Evolutionary conservation across 108 stramenopile species (phyloP).

Genomic region (Skeletonema potamos): DNA sequence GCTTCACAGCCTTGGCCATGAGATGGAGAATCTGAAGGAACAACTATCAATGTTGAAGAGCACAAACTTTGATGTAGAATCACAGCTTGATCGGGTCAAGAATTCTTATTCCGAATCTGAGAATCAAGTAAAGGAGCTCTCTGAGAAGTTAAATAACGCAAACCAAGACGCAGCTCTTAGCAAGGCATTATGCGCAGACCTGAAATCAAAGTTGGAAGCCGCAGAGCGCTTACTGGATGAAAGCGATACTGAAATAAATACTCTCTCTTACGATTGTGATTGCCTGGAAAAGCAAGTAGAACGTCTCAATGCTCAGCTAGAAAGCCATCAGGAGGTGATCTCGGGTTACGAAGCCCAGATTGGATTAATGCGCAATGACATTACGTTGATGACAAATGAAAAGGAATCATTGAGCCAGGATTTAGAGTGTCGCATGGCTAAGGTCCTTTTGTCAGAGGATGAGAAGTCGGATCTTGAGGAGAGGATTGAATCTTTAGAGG

Average conservation of each 20-base stretch:
- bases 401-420: background rate
- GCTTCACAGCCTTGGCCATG: background rate
- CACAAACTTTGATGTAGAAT: background rate
- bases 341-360: background rate
- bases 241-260: conserved; percentile 24
- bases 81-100: background rate
- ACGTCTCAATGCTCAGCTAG: conserved; percentile 4
- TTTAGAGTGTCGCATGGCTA: background rate
- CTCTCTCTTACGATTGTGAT: conserved; percentile 14
- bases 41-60: background rate
- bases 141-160: background rate
- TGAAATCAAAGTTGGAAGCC: conserved; percentile 28
- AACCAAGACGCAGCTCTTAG: background rate
- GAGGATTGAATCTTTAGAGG: background rate
- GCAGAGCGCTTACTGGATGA: conserved; percentile 30
- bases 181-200: conserved; percentile 12
- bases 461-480: background rate
- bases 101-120: background rate
- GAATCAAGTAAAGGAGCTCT: background rate
- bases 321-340: background rate
- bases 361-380: background rate
- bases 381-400: background rate
- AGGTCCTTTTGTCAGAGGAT: background rate
- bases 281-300: background rate
- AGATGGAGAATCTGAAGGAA: background rate